Base-by-base conservation (phyloP, 495 filamentous ascomycete genomes). In the Penicillium daleae region DNA sequence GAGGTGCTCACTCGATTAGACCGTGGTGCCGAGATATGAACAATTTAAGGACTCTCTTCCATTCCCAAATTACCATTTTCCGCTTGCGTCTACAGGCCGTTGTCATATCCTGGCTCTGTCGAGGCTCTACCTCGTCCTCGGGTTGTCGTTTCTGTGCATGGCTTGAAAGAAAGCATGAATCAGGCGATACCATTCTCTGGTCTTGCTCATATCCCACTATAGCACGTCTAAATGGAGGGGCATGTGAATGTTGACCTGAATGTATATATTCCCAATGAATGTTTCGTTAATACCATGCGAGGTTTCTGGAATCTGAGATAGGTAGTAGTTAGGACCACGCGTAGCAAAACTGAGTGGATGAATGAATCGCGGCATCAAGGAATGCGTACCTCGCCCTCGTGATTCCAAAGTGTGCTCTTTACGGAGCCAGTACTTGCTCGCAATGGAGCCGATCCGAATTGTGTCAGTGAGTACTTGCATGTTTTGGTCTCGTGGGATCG, bases 1-100 rank as follows among this genome's bases (percentile, higher is more conserved):
- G 95, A 99, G 74, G 97, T 97, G 66, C 77, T 99, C 31, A 89
- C 89, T 51, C 96, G 91, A 76, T 82, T 99, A 35, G 95, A 98
- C 80, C 82, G 89, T 22, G 80, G 76, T 21, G 64, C 69, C n/a
- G 52, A 39, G 19, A 35, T 31, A 40, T 56, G 42, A 31, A 40
- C 9, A 19, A 54, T 3, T 15, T 51, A 29, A 21, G 3, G 7
- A 24, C 51, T 4, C 15, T n/a, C 1, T 35, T 22, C 10, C 17
- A 32, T 54, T n/a, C n/a, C 51, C 22, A 8, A 5, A 17, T 32
- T 12, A 3, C n/a, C 27, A 2, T 0, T n/a, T 52, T n/a, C 22
- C 46, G 5, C 26, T 29, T 26, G 22, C 44, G 3, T 48, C 6
- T 27, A 50, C 29, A 29, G 17, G 46, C 24, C 24, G 29, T 50